Percentiles rank a stretch among this genome's conserved stretches.
Evolutionary conservation across 192 early-diverging fungal species (phyloP).

Genomic region (Coemansia sp.): DNA sequence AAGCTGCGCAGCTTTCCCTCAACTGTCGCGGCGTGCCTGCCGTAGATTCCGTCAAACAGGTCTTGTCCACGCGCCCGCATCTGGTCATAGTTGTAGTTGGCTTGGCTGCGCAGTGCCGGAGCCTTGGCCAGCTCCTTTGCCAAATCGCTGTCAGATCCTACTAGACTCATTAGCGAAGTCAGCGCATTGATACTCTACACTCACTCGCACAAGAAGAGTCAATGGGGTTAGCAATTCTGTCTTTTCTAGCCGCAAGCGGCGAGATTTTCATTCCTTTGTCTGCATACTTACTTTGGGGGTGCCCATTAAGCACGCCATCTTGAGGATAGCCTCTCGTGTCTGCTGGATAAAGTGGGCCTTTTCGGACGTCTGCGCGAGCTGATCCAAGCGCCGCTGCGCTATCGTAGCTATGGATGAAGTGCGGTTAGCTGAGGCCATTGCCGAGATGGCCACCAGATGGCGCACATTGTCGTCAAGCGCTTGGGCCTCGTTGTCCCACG

Average conservation of each 20-base stretch:
- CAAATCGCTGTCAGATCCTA: slow-evolving; percentile 5
- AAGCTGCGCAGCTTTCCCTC: slow-evolving; percentile 18
- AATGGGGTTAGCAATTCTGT: background rate
- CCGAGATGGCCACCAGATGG: slow-evolving; percentile 25
- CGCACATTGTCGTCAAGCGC: slow-evolving; percentile 13
- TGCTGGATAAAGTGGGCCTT: slow-evolving; percentile 27
- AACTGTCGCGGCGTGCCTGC: slow-evolving; percentile 15
- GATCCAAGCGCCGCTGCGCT: slow-evolving; percentile 11
- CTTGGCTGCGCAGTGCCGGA: background rate
- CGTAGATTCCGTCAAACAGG: slow-evolving; percentile 32
- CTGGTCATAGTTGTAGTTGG: slow-evolving; percentile 15
- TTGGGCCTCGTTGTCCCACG: slow-evolving; percentile 15
- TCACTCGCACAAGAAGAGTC: background rate
- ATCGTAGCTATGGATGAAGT: slow-evolving; percentile 4
- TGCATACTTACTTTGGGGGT: slow-evolving; percentile 20
- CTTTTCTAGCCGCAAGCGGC: background rate
- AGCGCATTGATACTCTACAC: slow-evolving; percentile 30
- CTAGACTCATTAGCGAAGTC: slow-evolving; percentile 14
- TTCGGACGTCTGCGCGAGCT: slow-evolving; percentile 12
- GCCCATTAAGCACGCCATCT: slow-evolving; percentile 42
- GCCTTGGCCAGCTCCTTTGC: slow-evolving; percentile 6
- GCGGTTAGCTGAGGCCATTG: slow-evolving; percentile 37
- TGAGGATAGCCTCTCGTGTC: slow-evolving; percentile 33
- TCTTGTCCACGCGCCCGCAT: slow-evolving; percentile 20
- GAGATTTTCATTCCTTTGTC: background rate